Base-by-base conservation (phyloP, 306 rosid species). In the Inga oerstediana region DNA sequence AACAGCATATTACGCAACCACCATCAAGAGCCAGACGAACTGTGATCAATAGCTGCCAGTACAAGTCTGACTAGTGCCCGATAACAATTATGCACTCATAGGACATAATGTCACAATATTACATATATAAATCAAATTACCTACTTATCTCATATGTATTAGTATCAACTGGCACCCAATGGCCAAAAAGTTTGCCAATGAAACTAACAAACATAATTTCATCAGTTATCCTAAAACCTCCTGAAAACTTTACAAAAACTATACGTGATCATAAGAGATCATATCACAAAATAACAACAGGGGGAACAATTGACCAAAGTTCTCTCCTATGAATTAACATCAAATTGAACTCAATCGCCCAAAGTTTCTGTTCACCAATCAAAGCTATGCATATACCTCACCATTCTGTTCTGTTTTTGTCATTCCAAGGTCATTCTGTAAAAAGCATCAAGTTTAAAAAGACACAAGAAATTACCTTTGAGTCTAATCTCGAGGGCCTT, bases 401-500 rank as follows among this genome's bases (percentile, higher is more conserved):
- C 7, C 10, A 17, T 8, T n/a, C 66, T 3, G 5, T 59, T 22
- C 66, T 9, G 30, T 59, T 24, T 59, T 22, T 22, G 66, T n/a
- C 15, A 59, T 22, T 20, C 2, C 5, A 59, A 22, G 34, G 66
- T 59, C 66, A 59, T 59, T n/a, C 14, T 22, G 66, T 24, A 10
- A 10, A 59, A 24, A 22, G 66, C 34, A 74, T 32, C 19, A 52
- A 19, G 4, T 34, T 49, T 4, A 32, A 11, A 20, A 76, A 76
- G 69, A 6, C 65, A 58, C 10, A 66, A 51, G 49, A 34, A 59
- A 24, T 45, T 58, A 92, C 99, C 99, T 92, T 87, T 91, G 70
- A 96, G 98, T 16, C 77, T 89, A 71, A 96, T 93, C 72, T 88
- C 75, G 77, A 96, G 92, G 48, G 98, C 92, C 39, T 96, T 89